phyloP scores from a whole-genome alignment of 495 filamentous ascomycete species.

The Tuber brumale region DNA sequence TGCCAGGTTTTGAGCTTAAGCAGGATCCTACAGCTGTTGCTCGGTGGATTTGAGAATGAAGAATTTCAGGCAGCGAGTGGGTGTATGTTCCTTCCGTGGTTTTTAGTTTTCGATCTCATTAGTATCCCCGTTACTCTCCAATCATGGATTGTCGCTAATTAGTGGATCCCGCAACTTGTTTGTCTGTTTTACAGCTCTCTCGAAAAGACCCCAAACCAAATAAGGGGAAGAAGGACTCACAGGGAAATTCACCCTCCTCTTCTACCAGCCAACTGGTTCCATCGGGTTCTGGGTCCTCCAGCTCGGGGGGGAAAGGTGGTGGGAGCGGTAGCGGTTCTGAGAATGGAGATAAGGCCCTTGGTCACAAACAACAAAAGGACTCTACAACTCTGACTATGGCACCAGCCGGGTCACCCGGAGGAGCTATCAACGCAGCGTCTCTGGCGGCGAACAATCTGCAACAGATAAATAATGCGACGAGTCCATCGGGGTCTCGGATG shows the following conservation, averaged over 20 bases:
- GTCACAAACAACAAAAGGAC: conserved; percentile 44
- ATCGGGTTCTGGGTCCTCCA: conserved; percentile 69
- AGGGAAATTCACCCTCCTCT: conserved; percentile 69
- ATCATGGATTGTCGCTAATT: conserved; percentile 36
- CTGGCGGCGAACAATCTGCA: conserved; percentile 37
- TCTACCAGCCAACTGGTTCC: conserved; percentile 56
- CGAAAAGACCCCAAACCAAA: conserved; percentile 80
- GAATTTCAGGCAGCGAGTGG: conserved; percentile 94
- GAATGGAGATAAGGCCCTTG: conserved; percentile 57
- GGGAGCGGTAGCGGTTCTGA: conserved; percentile 73
- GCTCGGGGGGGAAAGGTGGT: conserved; percentile 74
- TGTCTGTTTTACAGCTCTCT: conserved; percentile 67
- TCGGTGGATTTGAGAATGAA: conserved; percentile 66
- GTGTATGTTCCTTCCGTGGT: conserved; percentile 46
- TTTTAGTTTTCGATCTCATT: background rate
- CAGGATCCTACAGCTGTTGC: conserved; percentile 21
- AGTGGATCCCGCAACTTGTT: conserved; percentile 36
- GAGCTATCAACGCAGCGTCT: conserved; percentile 25
- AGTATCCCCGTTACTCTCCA: background rate
- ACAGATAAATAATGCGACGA: conserved; percentile 36
- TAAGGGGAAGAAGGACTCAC: conserved; percentile 60
- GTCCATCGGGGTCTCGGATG: conserved; percentile 27
- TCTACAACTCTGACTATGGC: conserved; percentile 46
- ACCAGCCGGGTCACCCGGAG: conserved; percentile 39
- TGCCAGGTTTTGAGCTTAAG: conserved; percentile 18